Evolutionary conservation across 169 alveolate species (phyloP).

Genomic region (Plasmodium knowlesi): DNA sequence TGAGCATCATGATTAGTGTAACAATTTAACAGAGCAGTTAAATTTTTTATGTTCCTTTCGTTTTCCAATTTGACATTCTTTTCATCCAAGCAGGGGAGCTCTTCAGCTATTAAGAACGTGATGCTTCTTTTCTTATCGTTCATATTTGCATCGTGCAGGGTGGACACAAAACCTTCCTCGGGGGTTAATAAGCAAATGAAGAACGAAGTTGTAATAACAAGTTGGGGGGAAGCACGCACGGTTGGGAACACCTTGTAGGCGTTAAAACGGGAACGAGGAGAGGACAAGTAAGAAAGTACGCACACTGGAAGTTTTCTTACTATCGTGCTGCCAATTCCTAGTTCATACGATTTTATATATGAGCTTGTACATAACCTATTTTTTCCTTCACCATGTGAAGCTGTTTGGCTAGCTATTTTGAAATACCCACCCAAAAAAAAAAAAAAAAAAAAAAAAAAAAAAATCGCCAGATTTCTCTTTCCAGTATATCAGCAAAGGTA

Average conservation of each 20-base stretch:
- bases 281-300: not conserved
- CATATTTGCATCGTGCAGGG: not conserved
- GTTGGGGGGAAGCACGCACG: not conserved
- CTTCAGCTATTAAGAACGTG: not conserved
- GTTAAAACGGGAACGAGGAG: not conserved
- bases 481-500: not conserved
- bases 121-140: conserved; percentile 26
- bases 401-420: not conserved
- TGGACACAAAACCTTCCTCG: not conserved
- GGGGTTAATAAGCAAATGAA: not conserved
- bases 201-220: not conserved
- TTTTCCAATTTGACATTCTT: not conserved
- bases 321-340: not conserved
- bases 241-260: not conserved
- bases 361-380: not conserved
- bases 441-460: not conserved
- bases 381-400: not conserved
- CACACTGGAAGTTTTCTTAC: not conserved
- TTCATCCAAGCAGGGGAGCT: not conserved
- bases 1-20: conserved; percentile 6
- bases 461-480: not conserved
- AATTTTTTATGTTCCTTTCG: conserved; percentile 14
- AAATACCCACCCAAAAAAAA: not conserved
- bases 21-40: conserved; percentile 30
- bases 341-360: not conserved